Evolutionary conservation across 495 filamentous ascomycete genomes (phyloP).

Genomic region (Venustampulla echinocandica): DNA sequence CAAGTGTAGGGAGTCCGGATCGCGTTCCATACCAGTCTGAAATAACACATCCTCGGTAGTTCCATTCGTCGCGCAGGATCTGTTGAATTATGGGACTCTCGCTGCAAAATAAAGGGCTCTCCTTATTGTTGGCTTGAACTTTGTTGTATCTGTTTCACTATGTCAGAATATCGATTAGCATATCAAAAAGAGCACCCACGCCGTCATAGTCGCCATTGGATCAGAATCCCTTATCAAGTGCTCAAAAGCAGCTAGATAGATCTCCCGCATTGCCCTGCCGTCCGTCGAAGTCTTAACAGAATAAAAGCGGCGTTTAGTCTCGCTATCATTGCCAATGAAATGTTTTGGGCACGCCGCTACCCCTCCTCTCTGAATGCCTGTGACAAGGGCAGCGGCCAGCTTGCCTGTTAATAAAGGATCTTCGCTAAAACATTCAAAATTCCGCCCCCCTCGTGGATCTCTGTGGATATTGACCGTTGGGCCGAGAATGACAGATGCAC

Average conservation of each 20-base stretch:
- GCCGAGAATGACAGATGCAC: slow-evolving; percentile 3
- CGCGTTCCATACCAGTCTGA: slow-evolving; percentile 56
- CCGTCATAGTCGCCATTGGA: slow-evolving; percentile 49
- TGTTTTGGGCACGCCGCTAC: slow-evolving; percentile 29
- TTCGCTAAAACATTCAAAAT: slow-evolving; percentile 56
- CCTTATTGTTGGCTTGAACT: slow-evolving; percentile 46
- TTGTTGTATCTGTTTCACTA: slow-evolving; percentile 45
- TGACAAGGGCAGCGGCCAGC: slow-evolving; percentile 18
- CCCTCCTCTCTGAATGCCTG: slow-evolving; percentile 22
- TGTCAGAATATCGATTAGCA: not conserved
- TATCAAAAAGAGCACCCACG: slow-evolving; percentile 12
- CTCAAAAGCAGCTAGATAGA: slow-evolving; percentile 55
- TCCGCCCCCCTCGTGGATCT: slow-evolving; percentile 37
- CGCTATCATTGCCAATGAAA: slow-evolving; percentile 28
- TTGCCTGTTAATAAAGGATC: slow-evolving; percentile 38
- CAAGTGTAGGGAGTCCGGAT: slow-evolving; percentile 50
- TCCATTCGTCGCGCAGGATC: slow-evolving; percentile 60
- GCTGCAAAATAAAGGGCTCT: slow-evolving; percentile 42
- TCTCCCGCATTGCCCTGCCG: slow-evolving; percentile 46
- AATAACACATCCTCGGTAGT: slow-evolving; percentile 51
- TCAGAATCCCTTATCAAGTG: slow-evolving; percentile 45
- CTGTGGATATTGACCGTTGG: slow-evolving; percentile 5
- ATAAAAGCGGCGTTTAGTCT: slow-evolving; percentile 29
- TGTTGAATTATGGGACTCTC: slow-evolving; percentile 53
- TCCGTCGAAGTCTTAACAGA: slow-evolving; percentile 40